Evolutionary conservation across 1,139 yeast species (phyloP).

Genomic region (Zygosaccharomyces pseudobailii): DNA sequence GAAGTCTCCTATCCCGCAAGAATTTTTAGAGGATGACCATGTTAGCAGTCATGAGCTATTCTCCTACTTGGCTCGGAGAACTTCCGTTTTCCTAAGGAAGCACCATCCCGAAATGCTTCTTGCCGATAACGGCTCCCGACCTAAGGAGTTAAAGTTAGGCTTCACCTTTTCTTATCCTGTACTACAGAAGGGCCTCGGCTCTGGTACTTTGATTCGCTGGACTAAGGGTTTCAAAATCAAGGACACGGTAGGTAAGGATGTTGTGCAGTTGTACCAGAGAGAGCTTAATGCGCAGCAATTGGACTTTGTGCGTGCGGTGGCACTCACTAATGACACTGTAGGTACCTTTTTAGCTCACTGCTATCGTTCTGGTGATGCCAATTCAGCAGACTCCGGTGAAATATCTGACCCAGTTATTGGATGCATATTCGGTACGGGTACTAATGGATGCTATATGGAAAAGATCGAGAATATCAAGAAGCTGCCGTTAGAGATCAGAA

Average conservation of each 20-base stretch:
- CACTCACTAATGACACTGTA: slow-evolving; percentile 90
- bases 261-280: slow-evolving; percentile 64
- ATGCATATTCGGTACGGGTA: slow-evolving; percentile 92
- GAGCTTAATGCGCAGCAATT: slow-evolving; percentile 50
- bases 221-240: slow-evolving; percentile 87
- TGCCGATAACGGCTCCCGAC: slow-evolving; percentile 19
- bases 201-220: slow-evolving; percentile 86
- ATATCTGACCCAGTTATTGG: slow-evolving; percentile 71
- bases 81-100: slow-evolving; percentile 54
- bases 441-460: slow-evolving; percentile 91
- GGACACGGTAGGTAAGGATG: slow-evolving; percentile 80
- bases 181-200: slow-evolving; percentile 69
- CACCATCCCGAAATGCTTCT: slow-evolving; percentile 47
- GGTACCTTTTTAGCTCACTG: slow-evolving; percentile 89
- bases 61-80: slow-evolving; percentile 65
- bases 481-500: slow-evolving; percentile 43
- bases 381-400: slow-evolving; percentile 51
- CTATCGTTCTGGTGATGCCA: slow-evolving; percentile 52
- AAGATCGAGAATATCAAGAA: slow-evolving; percentile 65
- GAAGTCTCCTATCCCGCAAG: slow-evolving; percentile 70
- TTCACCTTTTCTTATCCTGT: slow-evolving; percentile 93
- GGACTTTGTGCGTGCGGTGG: slow-evolving; percentile 64
- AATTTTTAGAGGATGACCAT: slow-evolving; percentile 45
- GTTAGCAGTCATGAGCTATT: slow-evolving; percentile 59
- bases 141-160: slow-evolving; percentile 60